phyloP scores from a whole-genome alignment of 768 basidiomycete species.

The Leucocoprinus leucothites region DNA sequence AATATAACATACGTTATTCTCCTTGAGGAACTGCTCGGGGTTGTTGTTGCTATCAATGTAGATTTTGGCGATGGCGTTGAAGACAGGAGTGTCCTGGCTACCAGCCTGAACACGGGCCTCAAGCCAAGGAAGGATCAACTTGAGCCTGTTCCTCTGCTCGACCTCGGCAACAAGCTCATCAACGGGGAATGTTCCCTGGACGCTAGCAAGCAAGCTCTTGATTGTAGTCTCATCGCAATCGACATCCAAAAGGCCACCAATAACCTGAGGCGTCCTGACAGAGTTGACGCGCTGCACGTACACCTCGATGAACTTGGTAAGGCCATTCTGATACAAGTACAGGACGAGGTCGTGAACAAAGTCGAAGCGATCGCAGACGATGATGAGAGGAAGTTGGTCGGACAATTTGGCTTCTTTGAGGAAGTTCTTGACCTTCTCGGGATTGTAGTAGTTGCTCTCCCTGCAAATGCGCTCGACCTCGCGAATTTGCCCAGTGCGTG shows the following conservation, averaged over 20 bases:
- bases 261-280: slow-evolving; percentile 92
- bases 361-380: slow-evolving; percentile 99
- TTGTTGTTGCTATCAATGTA: slow-evolving; percentile 99
- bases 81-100: slow-evolving; percentile 89
- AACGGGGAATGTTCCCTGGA: slow-evolving; percentile 96
- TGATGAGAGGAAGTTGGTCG: slow-evolving; percentile 97
- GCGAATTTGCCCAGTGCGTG: slow-evolving; percentile 95
- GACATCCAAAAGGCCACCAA: slow-evolving; percentile 95
- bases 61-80: slow-evolving; percentile 98
- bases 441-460: slow-evolving; percentile 96
- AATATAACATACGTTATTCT: slow-evolving; percentile 79
- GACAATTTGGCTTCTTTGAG: slow-evolving; percentile 96
- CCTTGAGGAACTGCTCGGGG: slow-evolving; percentile 96
- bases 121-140: slow-evolving; percentile 96
- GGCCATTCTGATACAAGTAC: slow-evolving; percentile 96
- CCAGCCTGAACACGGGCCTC: slow-evolving; percentile 93
- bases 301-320: slow-evolving; percentile 98
- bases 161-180: slow-evolving; percentile 98
- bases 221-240: slow-evolving; percentile 97
- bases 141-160: slow-evolving; percentile 92
- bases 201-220: slow-evolving; percentile 90
- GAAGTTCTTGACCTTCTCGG: slow-evolving; percentile 99
- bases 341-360: slow-evolving; percentile 99
- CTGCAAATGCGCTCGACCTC: slow-evolving; percentile 99
- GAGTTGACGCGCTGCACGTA: slow-evolving; percentile 99